These are phyloP conservation scores for Buxus sempervirens DNA, from an alignment of 164 flowering plant genomes.

Conservation along the genomic window DNA sequence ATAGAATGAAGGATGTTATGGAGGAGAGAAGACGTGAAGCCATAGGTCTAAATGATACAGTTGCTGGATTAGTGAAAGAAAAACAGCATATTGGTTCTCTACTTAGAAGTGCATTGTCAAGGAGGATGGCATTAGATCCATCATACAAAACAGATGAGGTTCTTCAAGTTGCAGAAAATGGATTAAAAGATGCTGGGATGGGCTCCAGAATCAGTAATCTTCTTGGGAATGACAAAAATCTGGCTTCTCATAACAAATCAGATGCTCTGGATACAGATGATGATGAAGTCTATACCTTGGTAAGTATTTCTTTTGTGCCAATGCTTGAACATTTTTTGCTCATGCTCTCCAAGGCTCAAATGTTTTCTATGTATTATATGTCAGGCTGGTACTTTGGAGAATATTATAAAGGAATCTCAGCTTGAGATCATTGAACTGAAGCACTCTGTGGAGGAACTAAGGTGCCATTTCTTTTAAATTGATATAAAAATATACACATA, in stretches of 20 bases:
- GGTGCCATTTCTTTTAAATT: slow-evolving; percentile 43
- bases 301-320: slow-evolving; percentile 20
- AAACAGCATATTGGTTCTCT: slow-evolving; percentile 84
- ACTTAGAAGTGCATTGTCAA: slow-evolving; percentile 81
- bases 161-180: slow-evolving; percentile 84
- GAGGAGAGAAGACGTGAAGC: slow-evolving; percentile 51
- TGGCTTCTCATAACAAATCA: slow-evolving; percentile 24
- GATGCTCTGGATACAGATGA: slow-evolving; percentile 35
- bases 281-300: slow-evolving; percentile 83
- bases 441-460: slow-evolving; percentile 72
- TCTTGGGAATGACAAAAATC: slow-evolving; percentile 31
- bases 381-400: slow-evolving; percentile 91
- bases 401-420: slow-evolving; percentile 83
- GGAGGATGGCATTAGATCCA: slow-evolving; percentile 44
- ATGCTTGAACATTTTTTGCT: neutral
- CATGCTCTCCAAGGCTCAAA: neutral
- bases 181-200: slow-evolving; percentile 71
- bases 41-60: slow-evolving; percentile 60
- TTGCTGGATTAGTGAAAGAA: slow-evolving; percentile 62
- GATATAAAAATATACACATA: neutral
- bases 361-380: slow-evolving; percentile 4
- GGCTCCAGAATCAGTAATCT: slow-evolving; percentile 50
- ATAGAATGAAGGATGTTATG: slow-evolving; percentile 48
- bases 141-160: slow-evolving; percentile 53
- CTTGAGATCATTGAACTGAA: slow-evolving; percentile 80